Conservation (phyloP, 192 early-diverging fungal genomes). For the Phlyctochytrium planicorne region DNA sequence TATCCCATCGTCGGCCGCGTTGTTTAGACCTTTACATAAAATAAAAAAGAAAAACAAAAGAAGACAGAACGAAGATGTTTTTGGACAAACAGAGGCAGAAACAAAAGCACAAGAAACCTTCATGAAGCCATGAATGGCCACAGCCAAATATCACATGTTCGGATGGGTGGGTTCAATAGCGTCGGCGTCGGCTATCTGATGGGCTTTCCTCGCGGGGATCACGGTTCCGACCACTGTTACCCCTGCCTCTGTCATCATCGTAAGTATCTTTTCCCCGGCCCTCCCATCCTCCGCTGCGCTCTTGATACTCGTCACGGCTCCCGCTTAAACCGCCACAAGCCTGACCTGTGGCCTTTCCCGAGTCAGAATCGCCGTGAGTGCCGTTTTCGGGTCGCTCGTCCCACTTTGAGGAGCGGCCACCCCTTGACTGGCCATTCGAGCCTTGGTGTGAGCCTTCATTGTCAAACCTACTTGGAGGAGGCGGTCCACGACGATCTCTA, state of each 20-base stretch:
- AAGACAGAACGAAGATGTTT: no score
- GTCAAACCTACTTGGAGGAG: neutral
- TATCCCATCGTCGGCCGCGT: conserved; percentile 72
- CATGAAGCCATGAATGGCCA: no score
- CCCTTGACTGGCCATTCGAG: no score
- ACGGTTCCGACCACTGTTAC: no score
- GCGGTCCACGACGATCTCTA: neutral
- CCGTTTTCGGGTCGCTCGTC: neutral
- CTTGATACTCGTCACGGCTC: neutral
- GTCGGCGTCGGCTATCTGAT: neutral
- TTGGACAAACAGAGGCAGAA: no score
- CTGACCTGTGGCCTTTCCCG: neutral
- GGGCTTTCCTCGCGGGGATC: no score
- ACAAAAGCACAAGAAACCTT: no score
- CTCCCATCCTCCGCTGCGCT: neutral
- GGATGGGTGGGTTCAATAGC: no score
- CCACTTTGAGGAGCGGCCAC: neutral
- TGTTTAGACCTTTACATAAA: no score
- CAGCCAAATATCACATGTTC: no score
- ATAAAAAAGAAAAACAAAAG: neutral
- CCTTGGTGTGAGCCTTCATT: neutral
- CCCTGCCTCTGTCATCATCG: neutral
- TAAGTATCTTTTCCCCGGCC: neutral
- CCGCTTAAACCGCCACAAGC: neutral
- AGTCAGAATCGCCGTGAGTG: no score